Evolutionary conservation across 192 early-diverging fungal species (phyloP), one percentile per base, ranked within the genome.

Genomic region (Entomortierella beljakovae): DNA sequence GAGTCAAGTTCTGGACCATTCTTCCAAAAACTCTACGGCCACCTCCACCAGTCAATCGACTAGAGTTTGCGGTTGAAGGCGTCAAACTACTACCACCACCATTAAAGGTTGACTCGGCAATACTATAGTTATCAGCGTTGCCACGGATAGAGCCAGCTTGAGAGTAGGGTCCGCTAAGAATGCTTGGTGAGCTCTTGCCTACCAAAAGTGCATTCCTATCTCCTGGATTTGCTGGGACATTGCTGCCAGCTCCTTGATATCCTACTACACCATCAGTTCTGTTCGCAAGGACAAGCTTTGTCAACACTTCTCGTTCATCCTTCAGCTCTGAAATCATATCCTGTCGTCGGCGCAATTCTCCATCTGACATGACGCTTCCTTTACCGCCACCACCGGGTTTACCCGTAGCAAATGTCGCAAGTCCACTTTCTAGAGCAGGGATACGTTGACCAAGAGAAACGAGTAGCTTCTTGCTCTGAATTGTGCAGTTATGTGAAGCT

Each of bases 391-490:
- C 66, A 4, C 68, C 57, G 29, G 63, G 58, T 6, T 71, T 51
- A 18, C 81, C 76, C 52, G 85, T 80, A 46, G 91, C 87, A 8
- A 93, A 62, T 0, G 68, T 77, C 46, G 43, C 70, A 38, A 94
- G 59, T 9, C 83, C 85, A 33, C 80, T 66, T 37, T 93, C 90
- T 16, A 94, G 81, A 46, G 69, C 75, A 0, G 82, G 76, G 18
- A 89, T 55, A 3, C 90, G 86, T 11, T 80, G 75, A 9, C 80
- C 69, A 9, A 90, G 49, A 1, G 74, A 73, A 6, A 82, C 75
- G 25, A 97, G 60, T 13, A 84, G 82, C 23, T 93, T 90, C 70
- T 94, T 94, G 51, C 91, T 92, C 77, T 93, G 92, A 7, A 93
- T 81, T n/a, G 90, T 81, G 48, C 91, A 90, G 59, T 92, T 91